Base-by-base conservation (phyloP, 768 basidiomycete species). In the Termitomyces sp. region DNA sequence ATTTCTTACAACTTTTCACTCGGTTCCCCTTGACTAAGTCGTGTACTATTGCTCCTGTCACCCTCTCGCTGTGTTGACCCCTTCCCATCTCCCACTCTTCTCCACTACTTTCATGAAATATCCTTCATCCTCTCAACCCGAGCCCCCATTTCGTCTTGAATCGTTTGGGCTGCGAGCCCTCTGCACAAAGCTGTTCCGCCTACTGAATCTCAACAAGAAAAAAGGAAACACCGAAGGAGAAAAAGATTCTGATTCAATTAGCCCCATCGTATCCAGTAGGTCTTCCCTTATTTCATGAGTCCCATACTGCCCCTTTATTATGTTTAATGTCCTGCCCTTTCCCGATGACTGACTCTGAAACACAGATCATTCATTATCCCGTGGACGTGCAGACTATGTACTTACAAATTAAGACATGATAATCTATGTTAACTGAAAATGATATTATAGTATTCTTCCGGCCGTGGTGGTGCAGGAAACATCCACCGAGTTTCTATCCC, bases 381-480 rank as follows among this genome's bases (percentile, higher is more conserved):
- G 83, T 59, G 84, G 85, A 45, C 78, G 84, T 35, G 84, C 84
- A 0, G 71, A 72, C 16, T 78, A 79, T 55, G 85, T 85, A 59
- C 21, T 12, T 1, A 14, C 3, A 14, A 32, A 2, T 8, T 34
- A 19, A 6, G 6, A 16, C n/a, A n/a, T n/a, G n/a, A n/a, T n/a
- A n/a, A 29, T 29, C 29, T 4, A 29, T 29, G 7, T 29, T 29
- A 29, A 29, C 7, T 29, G 4, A 19, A 32, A 19, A 2, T 12
- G 14, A 14, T 10, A 11, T 25, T 5, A 29, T 50, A 83, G 79
- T 69, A 73, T 21, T 85, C 84, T 5, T 78, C 84, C 19, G 89
- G 89, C 7, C 78, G 89, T 54, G 89, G 89, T 3, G 89, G 89
- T 5, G 27, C 76, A 6, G 89, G 88, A 19, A 90, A 90, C 71